Evolutionary conservation across 2,329 filamentous ascomycete species (phyloP), one percentile per base, ranked within the genome.

Genomic region (Venturia aucupariae): DNA sequence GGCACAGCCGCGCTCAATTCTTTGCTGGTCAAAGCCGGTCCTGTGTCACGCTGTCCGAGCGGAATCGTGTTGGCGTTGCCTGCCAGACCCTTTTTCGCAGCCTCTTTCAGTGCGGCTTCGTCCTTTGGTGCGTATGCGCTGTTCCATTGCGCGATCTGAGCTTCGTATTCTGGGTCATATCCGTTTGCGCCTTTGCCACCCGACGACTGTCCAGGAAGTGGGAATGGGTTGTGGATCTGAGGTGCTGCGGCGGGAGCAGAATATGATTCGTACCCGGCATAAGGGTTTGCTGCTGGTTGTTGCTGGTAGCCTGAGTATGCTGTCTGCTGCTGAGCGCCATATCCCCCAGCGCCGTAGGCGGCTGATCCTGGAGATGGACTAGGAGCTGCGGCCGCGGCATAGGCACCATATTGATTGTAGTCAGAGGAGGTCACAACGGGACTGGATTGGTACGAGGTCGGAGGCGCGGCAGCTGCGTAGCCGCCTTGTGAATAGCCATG

Each of bases 141-240:
- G 76, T 96, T 92, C 91, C 93, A 97, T 75, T 96, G 90, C 60
- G 92, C 92, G 67, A 97, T 92, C 75, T 95, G 90, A 38, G 90
- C 91, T 65, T 94, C 91, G 79, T 90, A 88, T 69, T 96, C 91
- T 3, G 90, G 86, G 71, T 96, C 85, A 63, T 72, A 72, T 38
- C 72, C 72, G 74, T 76, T 66, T 70, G 74, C 65, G 67, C 67
- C 70, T 68, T 73, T 68, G 71, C 74, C 70, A 69, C 69, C 64
- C 69, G 68, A 69, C 70, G 72, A 66, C 69, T 79, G 76, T 66
- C 80, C 81, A 27, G 88, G 87, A 17, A 83, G 81, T 13, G 87
- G 87, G 72, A 96, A 96, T 0, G 92, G 90, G 73, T 95, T 96
- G 66, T 84, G 82, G 68, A 92, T 92, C 69, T 89, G 86, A 13